Percentiles rank a stretch among this genome's conserved stretches.
Conservation (phyloP, 1,139 yeast genomes). For the Wickerhamomyces sp. region DNA sequence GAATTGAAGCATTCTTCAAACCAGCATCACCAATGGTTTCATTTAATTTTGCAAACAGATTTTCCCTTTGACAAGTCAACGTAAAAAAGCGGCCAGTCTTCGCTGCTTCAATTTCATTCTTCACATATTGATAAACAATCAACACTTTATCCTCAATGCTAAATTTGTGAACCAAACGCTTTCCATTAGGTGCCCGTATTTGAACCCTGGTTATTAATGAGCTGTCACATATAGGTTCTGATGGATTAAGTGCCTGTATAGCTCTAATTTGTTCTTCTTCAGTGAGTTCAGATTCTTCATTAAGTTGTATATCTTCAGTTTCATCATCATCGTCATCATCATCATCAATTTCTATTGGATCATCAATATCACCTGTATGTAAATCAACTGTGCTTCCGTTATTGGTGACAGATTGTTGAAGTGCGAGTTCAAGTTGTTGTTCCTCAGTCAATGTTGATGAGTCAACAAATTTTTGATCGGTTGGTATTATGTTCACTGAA, state of each 20-base stretch:
- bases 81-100: slow-evolving; percentile 44
- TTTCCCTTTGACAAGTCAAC: slow-evolving; percentile 58
- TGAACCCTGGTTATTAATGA: slow-evolving; percentile 65
- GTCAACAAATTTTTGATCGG: too few relatives aligned
- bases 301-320: background rate
- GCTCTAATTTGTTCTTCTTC: slow-evolving; percentile 27
- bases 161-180: slow-evolving; percentile 78
- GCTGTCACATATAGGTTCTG: slow-evolving; percentile 51
- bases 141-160: slow-evolving; percentile 53
- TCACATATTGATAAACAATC: slow-evolving; percentile 55
- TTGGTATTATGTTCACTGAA: slow-evolving; percentile 59
- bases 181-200: slow-evolving; percentile 82
- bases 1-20: slow-evolving; percentile 76
- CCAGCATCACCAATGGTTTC: slow-evolving; percentile 69
- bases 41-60: slow-evolving; percentile 56
- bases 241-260: slow-evolving; percentile 42
- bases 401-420: slow-evolving; percentile 55
- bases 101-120: slow-evolving; percentile 46
- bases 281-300: slow-evolving; percentile 14
- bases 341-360: slow-evolving; percentile 6
- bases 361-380: slow-evolving; percentile 12
- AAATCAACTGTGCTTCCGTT: slow-evolving; percentile 13
- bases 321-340: slow-evolving; percentile 13
- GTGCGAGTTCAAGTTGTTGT: slow-evolving; percentile 77
- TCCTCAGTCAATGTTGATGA: too few relatives aligned